Base-by-base conservation (phyloP, 352 stramenopile species). In the Thraustochytrium sp. region DNA sequence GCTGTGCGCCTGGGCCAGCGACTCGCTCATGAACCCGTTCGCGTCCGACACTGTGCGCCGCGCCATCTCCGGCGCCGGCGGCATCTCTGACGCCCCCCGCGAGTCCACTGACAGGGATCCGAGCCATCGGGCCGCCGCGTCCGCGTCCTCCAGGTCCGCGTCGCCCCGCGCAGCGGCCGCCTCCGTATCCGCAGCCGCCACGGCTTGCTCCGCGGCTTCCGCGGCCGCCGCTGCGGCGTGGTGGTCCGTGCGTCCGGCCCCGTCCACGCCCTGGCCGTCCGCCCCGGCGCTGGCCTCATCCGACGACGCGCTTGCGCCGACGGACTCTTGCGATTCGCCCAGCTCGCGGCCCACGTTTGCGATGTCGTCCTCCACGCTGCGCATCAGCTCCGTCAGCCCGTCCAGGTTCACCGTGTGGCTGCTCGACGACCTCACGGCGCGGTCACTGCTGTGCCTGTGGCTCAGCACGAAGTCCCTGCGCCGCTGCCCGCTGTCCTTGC, bases 301-400 rank as follows among this genome's bases (percentile, higher is more conserved):
- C 8, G 21, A 13, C 9, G 51, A 13, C 9, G 26, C 26, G 51
- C 8, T n/a, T 13, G 21, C 51, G 51, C 16, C 21, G 51, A n/a
- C 21, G 51, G 51, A 26, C 9, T 59, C 51, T 63, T 49, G 3
- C 59, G n/a, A n/a, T n/a, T n/a, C 59, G 13, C 31, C 59, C 16
- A 72, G 59, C 26, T 46, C 26, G 3, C 59, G 34, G 59, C 59
- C 59, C 13, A 72, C 59, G 26, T 72, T 72, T 21, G 26, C 59
- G 36, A 72, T 72, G 59, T 72, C 59, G 59, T 72, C 59, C 36
- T 72, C 59, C 59, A 72, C 46, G 59, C 59, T 72, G 59, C 59
- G 59, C 59, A 72, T 11, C 11, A 72, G 13, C 26, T 72, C 18
- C 40, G 59, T 44, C 16, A 72, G 59, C 36, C 59, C 59, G 23